Conservation (phyloP, 2,329 filamentous ascomycete genomes). For the Hypomyces rosellus region DNA sequence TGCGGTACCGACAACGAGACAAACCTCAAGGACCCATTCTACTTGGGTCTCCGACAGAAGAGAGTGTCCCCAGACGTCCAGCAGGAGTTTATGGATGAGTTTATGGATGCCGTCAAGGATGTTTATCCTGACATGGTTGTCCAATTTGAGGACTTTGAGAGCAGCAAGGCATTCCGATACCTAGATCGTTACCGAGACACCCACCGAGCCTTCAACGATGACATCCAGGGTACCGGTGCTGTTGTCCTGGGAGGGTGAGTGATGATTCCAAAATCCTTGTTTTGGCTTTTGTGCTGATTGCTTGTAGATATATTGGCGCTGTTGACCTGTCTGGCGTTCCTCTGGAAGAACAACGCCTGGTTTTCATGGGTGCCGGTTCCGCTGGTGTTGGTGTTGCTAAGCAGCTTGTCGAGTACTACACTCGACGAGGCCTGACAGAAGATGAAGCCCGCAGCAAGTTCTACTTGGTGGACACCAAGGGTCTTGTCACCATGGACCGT, state of each 20-base stretch:
- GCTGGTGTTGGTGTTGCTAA: slow-evolving; percentile 96
- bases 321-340: slow-evolving; percentile 83
- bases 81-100: slow-evolving; percentile 90
- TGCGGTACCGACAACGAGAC: slow-evolving; percentile 60
- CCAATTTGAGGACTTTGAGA: slow-evolving; percentile 98
- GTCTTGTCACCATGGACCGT: slow-evolving; percentile 86
- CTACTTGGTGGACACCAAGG: slow-evolving; percentile 96
- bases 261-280: neutral
- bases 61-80: slow-evolving; percentile 74
- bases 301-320: slow-evolving; percentile 53
- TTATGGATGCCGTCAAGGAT: slow-evolving; percentile 86
- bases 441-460: slow-evolving; percentile 85
- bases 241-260: slow-evolving; percentile 79
- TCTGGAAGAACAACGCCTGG: slow-evolving; percentile 82
- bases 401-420: slow-evolving; percentile 96
- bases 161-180: slow-evolving; percentile 82
- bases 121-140: slow-evolving; percentile 63
- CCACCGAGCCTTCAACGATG: slow-evolving; percentile 97
- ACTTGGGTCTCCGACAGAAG: slow-evolving; percentile 81
- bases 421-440: slow-evolving; percentile 82
- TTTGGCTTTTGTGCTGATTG: neutral
- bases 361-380: slow-evolving; percentile 93
- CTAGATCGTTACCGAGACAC: slow-evolving; percentile 80
- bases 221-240: slow-evolving; percentile 94
- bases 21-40: slow-evolving; percentile 66